phyloP scores from a whole-genome alignment of 2,329 filamentous ascomycete genomes.

The Fusarium mexicanum region DNA sequence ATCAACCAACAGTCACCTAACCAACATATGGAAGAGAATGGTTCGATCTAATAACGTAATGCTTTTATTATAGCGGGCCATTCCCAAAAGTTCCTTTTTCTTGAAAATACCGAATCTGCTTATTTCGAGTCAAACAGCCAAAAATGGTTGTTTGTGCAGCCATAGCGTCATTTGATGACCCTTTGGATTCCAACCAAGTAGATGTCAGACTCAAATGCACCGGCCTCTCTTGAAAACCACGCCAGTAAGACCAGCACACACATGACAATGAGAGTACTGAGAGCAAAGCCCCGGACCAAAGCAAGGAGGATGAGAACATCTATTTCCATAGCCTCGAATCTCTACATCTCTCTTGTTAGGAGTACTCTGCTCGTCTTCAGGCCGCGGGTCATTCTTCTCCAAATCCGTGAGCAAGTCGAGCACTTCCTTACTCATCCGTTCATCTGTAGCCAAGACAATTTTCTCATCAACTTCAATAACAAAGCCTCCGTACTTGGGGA shows the following conservation, averaged over 20 bases:
- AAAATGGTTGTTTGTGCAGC: not conserved
- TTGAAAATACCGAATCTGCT: not conserved
- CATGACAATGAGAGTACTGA: not conserved
- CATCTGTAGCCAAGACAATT: not conserved
- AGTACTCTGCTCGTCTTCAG: rapidly evolving
- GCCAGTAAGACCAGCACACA: not conserved
- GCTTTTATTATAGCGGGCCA: rapidly evolving
- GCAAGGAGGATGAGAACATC: not conserved
- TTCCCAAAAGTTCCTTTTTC: not conserved
- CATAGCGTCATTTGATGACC: rapidly evolving
- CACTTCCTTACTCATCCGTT: not conserved
- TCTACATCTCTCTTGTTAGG: rapidly evolving
- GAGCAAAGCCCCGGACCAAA: not conserved
- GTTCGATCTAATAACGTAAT: not conserved
- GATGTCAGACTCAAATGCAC: not conserved
- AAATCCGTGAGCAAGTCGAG: not conserved
- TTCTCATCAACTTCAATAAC: not conserved
- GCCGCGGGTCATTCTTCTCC: rapidly evolving
- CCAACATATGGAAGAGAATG: rapidly evolving
- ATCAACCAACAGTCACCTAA: not conserved
- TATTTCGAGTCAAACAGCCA: rapidly evolving
- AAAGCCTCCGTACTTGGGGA: not conserved
- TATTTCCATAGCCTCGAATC: not conserved
- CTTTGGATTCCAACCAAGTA: rapidly evolving
- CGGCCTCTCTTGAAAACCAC: not conserved